Evolutionary conservation across 2,329 filamentous ascomycete genomes (phyloP), one percentile per base, ranked within the genome.

Genomic region (Fusarium decemcellulare): DNA sequence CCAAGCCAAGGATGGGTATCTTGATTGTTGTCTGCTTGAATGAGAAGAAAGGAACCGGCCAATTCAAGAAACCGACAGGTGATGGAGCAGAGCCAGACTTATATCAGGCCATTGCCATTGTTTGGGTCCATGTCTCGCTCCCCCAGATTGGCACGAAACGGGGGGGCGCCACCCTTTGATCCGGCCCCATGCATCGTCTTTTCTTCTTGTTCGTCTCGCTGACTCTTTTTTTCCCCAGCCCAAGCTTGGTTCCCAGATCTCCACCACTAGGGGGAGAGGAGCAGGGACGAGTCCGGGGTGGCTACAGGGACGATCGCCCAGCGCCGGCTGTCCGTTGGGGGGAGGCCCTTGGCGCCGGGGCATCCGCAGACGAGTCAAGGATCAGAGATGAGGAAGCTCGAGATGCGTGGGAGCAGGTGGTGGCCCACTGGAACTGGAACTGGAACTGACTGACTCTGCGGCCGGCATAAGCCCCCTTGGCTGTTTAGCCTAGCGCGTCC

Each of bases 111-210:
- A 69, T 72, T 63, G 60, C 54, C 66, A 68, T 52, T 42, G 55
- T 53, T 36, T 46, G 59, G 59, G 56, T 52, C 53, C 53, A 40
- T 44, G n/a, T 36, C 44, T 16, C 43, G 34, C 50, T 56, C 61
- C 69, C 57, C 72, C 70, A 72, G 72, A 70, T 69, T 72, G 69
- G 62, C 67, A 70, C 66, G 70, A 47, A 64, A 54, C 30, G 36
- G 63, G 58, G 56, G 54, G 59, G 65, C 71, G 73, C 73, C 73
- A 75, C 73, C 73, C 73, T 74, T 75, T 75, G 73, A 73, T 63
- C 73, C 73, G 73, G 63, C 50, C 54, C 65, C 61, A 67, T 68
- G 68, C 57, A 61, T 16, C 55, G 43, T 54, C 32, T 58, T 48
- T 46, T 56, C 37, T 23, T 46, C 37, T 3, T 64, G 36, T 54